A percentile compares a stretch with the other conserved stretches of the same genome.
Evolutionary conservation across 331 rosid species (phyloP).

Genomic region (Pyrus hybrid): DNA sequence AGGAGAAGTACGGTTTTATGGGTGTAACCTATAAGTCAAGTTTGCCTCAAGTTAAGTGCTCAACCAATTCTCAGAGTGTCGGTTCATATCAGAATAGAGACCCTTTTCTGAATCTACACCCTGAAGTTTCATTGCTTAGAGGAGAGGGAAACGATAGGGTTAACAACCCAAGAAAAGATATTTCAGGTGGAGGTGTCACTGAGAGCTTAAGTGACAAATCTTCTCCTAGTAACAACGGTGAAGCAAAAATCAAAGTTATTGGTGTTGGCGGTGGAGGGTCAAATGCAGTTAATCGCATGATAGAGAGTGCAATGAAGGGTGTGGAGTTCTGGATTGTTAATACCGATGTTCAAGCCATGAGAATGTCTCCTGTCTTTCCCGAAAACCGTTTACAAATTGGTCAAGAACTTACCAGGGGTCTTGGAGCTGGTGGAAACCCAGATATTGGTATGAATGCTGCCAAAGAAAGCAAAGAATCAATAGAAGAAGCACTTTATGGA

Average conservation of each 20-base stretch:
- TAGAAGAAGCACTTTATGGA: slow-evolving; percentile 86
- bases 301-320: slow-evolving; percentile 93
- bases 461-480: slow-evolving; percentile 73
- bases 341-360: slow-evolving; percentile 97
- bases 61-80: slow-evolving; percentile 46
- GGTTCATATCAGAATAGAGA: slow-evolving; percentile 55
- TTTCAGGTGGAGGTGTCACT: slow-evolving; percentile 35
- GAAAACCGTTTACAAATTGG: slow-evolving; percentile 86
- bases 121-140: slow-evolving; percentile 91
- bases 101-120: slow-evolving; percentile 87
- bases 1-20: slow-evolving; percentile 26
- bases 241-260: slow-evolving; percentile 85
- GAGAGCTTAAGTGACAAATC: slow-evolving; percentile 45
- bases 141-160: slow-evolving; percentile 53
- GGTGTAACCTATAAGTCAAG: slow-evolving; percentile 36
- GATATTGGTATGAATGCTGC: slow-evolving; percentile 99
- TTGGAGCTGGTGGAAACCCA: slow-evolving; percentile 98
- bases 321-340: slow-evolving; percentile 97
- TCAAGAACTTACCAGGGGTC: slow-evolving; percentile 94
- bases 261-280: slow-evolving; percentile 99
- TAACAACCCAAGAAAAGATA: slow-evolving; percentile 56
- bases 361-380: slow-evolving; percentile 81
- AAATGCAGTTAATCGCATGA: slow-evolving; percentile 97
- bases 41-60: slow-evolving; percentile 44
- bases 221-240: slow-evolving; percentile 46